phyloP scores from a whole-genome alignment of 2,329 filamentous ascomycete genomes.

The Paraphoma chrysanthemicola region DNA sequence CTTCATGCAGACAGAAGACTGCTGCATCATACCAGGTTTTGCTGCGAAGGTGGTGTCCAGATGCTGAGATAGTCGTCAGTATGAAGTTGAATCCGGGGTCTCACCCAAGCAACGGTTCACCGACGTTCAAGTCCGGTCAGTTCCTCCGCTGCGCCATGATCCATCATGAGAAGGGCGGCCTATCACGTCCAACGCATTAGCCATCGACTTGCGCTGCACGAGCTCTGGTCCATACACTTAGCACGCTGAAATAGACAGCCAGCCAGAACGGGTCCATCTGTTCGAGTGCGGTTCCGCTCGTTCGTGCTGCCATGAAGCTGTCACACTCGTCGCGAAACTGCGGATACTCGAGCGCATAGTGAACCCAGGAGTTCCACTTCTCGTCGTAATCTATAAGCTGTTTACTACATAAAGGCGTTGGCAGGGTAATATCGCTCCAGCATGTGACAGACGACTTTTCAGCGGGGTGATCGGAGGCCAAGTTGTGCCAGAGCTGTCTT shows the following conservation, averaged over 20 bases:
- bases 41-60: too few relatives aligned
- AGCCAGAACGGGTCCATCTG: neutral
- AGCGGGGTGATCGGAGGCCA: neutral
- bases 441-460: neutral
- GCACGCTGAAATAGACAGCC: constrained; percentile 6
- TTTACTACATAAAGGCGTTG: neutral
- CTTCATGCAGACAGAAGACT: too few relatives aligned
- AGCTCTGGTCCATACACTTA: neutral
- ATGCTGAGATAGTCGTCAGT: too few relatives aligned
- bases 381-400: constrained; percentile 3
- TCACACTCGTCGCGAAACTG: neutral
- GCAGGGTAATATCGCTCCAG: constrained; percentile 4
- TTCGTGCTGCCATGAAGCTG: neutral
- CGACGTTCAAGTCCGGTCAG: too few relatives aligned
- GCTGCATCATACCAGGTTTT: too few relatives aligned
- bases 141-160: too few relatives aligned
- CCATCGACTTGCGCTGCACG: too few relatives aligned
- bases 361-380: constrained; percentile 9
- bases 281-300: neutral
- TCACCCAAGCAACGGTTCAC: too few relatives aligned
- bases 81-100: too few relatives aligned
- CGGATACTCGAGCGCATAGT: constrained; percentile 10
- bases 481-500: neutral
- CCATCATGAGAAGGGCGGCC: constrained; percentile 8
- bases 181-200: neutral